These are phyloP conservation scores for Sporormia fimetaria DNA, from an alignment of 495 filamentous ascomycete species.

Conservation along the genomic window DNA sequence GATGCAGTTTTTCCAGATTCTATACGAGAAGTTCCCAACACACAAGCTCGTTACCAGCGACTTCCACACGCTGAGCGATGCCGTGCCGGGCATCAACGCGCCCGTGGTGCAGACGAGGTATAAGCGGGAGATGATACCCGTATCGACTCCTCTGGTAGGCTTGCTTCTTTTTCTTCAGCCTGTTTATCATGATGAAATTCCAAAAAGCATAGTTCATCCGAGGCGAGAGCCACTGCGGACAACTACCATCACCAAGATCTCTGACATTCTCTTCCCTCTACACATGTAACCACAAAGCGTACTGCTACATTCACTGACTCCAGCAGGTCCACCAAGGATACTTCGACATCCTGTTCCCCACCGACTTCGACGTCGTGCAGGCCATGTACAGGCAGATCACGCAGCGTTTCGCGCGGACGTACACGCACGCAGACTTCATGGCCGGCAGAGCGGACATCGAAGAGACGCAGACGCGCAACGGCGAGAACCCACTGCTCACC, in stretches of 20 bases:
- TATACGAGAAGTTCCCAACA: constrained; percentile 73
- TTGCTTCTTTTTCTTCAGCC: neutral
- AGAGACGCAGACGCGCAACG: constrained; percentile 74
- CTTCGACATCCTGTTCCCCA: constrained; percentile 98
- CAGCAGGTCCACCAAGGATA: constrained; percentile 86
- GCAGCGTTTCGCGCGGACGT: constrained; percentile 73
- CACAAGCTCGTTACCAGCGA: constrained; percentile 85
- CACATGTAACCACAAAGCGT: no score
- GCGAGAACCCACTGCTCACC: constrained; percentile 82
- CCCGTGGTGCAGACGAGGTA: constrained; percentile 95
- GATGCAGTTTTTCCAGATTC: constrained; percentile 91
- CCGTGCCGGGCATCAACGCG: constrained; percentile 71
- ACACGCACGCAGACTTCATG: constrained; percentile 85
- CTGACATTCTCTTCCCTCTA: no score
- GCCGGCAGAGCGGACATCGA: constrained; percentile 77
- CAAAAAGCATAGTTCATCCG: no score
- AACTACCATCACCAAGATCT: no score
- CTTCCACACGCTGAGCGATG: constrained; percentile 74
- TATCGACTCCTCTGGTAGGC: constrained; percentile 80
- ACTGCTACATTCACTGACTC: constrained; percentile 1
- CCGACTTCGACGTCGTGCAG: constrained; percentile 79
- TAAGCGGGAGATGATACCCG: constrained; percentile 71
- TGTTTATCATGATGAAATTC: neutral
- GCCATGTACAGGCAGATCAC: constrained; percentile 85
- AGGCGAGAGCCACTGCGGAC: no score